Conservation (phyloP, 2,329 filamentous ascomycete genomes). For the Penicillium sp. region DNA sequence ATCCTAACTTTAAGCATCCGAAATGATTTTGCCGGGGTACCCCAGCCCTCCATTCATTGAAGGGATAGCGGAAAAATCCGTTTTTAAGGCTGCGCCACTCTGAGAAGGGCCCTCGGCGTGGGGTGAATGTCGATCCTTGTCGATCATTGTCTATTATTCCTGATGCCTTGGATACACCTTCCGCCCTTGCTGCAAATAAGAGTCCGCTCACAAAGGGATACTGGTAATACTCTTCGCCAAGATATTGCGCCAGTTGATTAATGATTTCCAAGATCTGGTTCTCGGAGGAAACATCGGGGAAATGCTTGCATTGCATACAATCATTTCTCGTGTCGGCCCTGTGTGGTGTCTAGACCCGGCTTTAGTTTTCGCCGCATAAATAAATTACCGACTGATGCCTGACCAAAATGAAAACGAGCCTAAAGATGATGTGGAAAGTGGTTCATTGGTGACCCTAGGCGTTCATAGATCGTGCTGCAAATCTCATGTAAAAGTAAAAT, state of each 20-base stretch:
- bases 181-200: not conserved
- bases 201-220: not conserved
- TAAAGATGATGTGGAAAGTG: not conserved
- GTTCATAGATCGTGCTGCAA: not conserved
- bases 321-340: not conserved
- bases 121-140: slow-evolving; percentile 3
- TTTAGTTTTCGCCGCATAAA: not conserved
- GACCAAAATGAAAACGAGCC: not conserved
- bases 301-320: not conserved
- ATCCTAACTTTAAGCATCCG: slow-evolving; percentile 6
- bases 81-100: slow-evolving; percentile 2
- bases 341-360: not conserved
- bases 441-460: not conserved
- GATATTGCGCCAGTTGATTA: not conserved
- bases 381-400: not conserved
- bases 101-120: slow-evolving; percentile 1
- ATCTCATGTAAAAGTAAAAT: not conserved
- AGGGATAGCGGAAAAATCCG: not conserved
- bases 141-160: not conserved
- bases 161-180: not conserved
- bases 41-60: not conserved
- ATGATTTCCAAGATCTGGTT: not conserved
- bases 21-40: not conserved
- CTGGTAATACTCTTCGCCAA: not conserved
- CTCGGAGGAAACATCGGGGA: not conserved